A percentile compares a stretch with the other conserved stretches of the same genome.
Conservation (phyloP, 805 yeast species). For the Kuraishia hungarica region DNA sequence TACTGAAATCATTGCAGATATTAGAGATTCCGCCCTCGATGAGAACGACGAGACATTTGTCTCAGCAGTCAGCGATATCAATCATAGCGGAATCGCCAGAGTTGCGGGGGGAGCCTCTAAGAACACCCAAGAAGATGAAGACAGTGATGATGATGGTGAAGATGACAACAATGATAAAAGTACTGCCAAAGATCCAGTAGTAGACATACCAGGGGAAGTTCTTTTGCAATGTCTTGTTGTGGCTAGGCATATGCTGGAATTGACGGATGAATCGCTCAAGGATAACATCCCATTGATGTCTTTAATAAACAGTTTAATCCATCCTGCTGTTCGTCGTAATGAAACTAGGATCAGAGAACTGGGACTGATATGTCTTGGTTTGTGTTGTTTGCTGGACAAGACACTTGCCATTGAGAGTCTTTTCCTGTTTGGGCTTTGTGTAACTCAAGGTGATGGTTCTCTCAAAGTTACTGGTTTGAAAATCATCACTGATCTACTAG, state of each 20-base stretch:
- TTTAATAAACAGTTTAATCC: slow-evolving; percentile 65
- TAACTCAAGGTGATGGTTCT: slow-evolving; percentile 56
- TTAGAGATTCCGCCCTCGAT: slow-evolving; percentile 50
- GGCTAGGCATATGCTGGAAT: slow-evolving; percentile 60
- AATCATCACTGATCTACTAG: slow-evolving; percentile 68
- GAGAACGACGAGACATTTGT: slow-evolving; percentile 16
- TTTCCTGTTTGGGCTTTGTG: slow-evolving; percentile 60
- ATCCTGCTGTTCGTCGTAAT: slow-evolving; percentile 64
- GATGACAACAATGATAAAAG: slow-evolving; percentile 7
- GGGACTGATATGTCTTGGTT: slow-evolving; percentile 71
- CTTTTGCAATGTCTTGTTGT: slow-evolving; percentile 58
- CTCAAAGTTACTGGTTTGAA: slow-evolving; percentile 56
- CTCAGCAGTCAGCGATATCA: neutral
- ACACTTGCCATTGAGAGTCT: slow-evolving; percentile 57
- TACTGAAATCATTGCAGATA: slow-evolving; percentile 79
- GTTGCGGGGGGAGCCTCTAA: slow-evolving; percentile 12
- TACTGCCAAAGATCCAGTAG: slow-evolving; percentile 27
- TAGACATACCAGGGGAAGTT: slow-evolving; percentile 34
- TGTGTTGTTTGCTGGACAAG: slow-evolving; percentile 66
- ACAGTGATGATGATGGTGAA: slow-evolving; percentile 22
- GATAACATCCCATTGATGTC: slow-evolving; percentile 61
- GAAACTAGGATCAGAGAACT: slow-evolving; percentile 46
- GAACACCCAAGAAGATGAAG: slow-evolving; percentile 12
- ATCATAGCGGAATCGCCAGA: neutral
- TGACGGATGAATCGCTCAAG: slow-evolving; percentile 55